Evolutionary conservation across 192 early-diverging fungal species (phyloP), one percentile per base, ranked within the genome.

Genomic region (Coemansia umbellata): DNA sequence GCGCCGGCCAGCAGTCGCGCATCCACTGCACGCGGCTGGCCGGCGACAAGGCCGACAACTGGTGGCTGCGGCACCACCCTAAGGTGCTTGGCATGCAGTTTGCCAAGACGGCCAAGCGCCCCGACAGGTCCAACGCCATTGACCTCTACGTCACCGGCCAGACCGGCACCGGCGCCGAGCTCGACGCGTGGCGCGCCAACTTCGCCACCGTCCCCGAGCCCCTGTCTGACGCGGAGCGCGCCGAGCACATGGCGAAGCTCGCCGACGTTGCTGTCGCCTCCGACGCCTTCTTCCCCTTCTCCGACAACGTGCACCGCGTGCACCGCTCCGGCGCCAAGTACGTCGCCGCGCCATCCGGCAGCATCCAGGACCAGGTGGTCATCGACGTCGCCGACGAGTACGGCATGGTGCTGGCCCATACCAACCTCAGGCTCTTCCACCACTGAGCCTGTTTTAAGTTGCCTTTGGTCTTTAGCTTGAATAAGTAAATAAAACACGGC

Each of bases 221-320:
- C 8, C 80, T 96, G 66, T 89, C 92, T 18, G 81, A 70, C 23
- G 84, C 82, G 26, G 92, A 95, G 70, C 87, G 91, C 54, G 78
- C 76, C 30, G 84, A 77, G 50, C 91, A 91, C 74, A 84, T 89
- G 77, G 65, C 73, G 37, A 45, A 80, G 55, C 75, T 92, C 33
- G 69, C 45, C 13, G 89, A 81, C 50, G 86, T 97, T 17, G 90
- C 91, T 8, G 74, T 98, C 14, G 84, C 88, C 3, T 93, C 91
- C n/a, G 96, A 98, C 69, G 96, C 96, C 22, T 98, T 98, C 85
- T 98, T 98, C 90, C 96, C 96, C 53, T 98, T 98, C 84, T 80
- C 88, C 4, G 96, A 98, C 78, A 97, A 95, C 60, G 79, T 98
- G 41, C 86, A 92, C 59, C 80, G 96, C 39, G 94, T 85, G 22